phyloP scores from a whole-genome alignment of 805 yeast genomes.

The Schizosaccharomyces cryophilus region DNA sequence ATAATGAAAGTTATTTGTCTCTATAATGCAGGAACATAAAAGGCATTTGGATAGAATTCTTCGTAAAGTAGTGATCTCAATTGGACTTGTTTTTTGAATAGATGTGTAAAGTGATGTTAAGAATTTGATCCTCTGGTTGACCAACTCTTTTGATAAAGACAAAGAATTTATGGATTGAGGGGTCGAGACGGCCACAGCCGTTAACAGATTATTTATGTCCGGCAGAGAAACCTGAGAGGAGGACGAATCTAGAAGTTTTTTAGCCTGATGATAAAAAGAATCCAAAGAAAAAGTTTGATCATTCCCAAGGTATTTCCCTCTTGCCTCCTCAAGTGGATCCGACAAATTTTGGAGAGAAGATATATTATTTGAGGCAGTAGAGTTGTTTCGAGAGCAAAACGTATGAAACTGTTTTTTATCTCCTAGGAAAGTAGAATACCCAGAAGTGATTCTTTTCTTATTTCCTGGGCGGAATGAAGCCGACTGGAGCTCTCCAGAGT shows the following conservation, averaged over 20 bases:
- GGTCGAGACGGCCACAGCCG: not conserved
- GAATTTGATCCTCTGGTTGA: not conserved
- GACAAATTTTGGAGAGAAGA: not conserved
- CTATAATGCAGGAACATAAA: not conserved
- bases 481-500: not conserved
- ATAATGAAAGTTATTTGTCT: not conserved
- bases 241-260: not conserved
- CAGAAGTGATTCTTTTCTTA: no score
- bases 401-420: no score
- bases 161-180: not conserved
- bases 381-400: no score
- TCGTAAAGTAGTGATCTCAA: not conserved
- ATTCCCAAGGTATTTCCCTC: not conserved
- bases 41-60: not conserved
- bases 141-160: not conserved
- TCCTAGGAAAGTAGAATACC: no score
- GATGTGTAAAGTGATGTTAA: not conserved
- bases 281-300: not conserved
- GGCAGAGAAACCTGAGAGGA: not conserved
- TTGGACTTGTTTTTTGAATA: not conserved
- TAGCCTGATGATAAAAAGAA: not conserved
- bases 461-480: not conserved
- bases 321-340: not conserved
- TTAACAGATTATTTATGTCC: not conserved
- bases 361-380: not conserved